A percentile compares a stretch with the other conserved stretches of the same genome.
phyloP scores from a whole-genome alignment of 768 basidiomycete genomes.

The Lepiota venenata region DNA sequence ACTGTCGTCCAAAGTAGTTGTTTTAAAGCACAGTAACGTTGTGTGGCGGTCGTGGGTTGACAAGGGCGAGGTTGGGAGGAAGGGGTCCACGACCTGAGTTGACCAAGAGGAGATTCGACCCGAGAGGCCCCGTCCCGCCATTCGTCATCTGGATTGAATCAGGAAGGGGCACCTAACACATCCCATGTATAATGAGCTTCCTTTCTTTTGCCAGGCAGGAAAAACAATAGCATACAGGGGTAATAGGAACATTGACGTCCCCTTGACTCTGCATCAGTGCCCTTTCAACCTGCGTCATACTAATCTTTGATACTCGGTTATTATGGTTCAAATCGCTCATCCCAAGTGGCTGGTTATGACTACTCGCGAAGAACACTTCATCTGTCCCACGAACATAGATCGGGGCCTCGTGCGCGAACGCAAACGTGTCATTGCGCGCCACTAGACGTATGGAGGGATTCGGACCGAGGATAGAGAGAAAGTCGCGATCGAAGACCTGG shows the following conservation, averaged over 20 bases:
- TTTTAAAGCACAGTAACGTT: slow-evolving; percentile 70
- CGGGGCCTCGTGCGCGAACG: slow-evolving; percentile 81
- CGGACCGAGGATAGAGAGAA: slow-evolving; percentile 55
- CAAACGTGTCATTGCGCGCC: slow-evolving; percentile 55
- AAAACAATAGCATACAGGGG: slow-evolving; percentile 27
- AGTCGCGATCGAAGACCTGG: slow-evolving; percentile 42
- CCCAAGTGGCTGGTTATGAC: slow-evolving; percentile 60
- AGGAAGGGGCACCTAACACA: slow-evolving; percentile 50
- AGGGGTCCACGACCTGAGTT: slow-evolving; percentile 63
- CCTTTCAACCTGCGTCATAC: slow-evolving; percentile 48
- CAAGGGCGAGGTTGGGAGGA: slow-evolving; percentile 62
- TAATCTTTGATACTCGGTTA: slow-evolving; percentile 61
- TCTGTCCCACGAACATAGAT: slow-evolving; percentile 63
- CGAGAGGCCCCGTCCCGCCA: slow-evolving; percentile 62
- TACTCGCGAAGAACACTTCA: slow-evolving; percentile 70
- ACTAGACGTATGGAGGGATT: slow-evolving; percentile 57
- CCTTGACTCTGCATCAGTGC: slow-evolving; percentile 34
- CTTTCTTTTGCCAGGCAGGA: no score
- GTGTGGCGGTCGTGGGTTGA: slow-evolving; percentile 61
- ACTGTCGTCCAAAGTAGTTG: slow-evolving; percentile 78
- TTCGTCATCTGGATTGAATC: slow-evolving; percentile 68
- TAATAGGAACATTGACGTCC: slow-evolving; percentile 47
- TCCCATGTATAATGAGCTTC: not conserved
- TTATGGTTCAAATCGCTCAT: slow-evolving; percentile 61
- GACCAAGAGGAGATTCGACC: slow-evolving; percentile 54